These are phyloP conservation scores for Metarhizium anisopliae DNA, from an alignment of 2,329 filamentous ascomycete genomes.

Conservation along the genomic window DNA sequence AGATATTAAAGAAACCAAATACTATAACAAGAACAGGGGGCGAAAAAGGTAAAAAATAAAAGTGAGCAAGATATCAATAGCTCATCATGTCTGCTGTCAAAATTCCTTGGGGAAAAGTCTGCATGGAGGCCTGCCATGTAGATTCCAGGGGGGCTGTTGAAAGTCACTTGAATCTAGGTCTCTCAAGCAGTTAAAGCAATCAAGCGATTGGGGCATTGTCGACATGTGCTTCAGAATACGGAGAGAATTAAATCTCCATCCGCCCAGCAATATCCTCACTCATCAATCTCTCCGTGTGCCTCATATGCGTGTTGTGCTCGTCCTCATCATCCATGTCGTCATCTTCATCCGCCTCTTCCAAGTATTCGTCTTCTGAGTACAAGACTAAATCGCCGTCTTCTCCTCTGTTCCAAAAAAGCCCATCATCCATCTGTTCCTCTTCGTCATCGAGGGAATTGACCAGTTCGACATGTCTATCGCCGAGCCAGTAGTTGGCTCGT, in stretches of 20 bases:
- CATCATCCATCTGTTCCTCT: slow-evolving; percentile 21
- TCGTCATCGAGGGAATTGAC: slow-evolving; percentile 35
- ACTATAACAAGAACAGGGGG: slow-evolving; percentile 8
- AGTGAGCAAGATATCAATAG: neutral
- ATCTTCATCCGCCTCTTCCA: slow-evolving; percentile 23
- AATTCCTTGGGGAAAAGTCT: neutral
- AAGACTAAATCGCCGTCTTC: slow-evolving; percentile 48
- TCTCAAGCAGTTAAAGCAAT: neutral
- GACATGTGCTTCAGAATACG: neutral
- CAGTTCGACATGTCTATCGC: slow-evolving; percentile 49
- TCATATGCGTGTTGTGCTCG: slow-evolving; percentile 30
- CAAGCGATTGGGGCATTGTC: neutral
- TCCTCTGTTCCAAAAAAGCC: slow-evolving; percentile 12
- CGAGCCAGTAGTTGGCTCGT: slow-evolving; percentile 82
- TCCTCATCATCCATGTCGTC: slow-evolving; percentile 37
- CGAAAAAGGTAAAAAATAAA: neutral
- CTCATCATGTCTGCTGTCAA: neutral
- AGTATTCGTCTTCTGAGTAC: slow-evolving; percentile 41
- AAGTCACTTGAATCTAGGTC: neutral
- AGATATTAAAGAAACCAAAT: neutral
- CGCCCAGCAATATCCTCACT: slow-evolving; percentile 54
- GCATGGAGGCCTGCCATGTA: neutral
- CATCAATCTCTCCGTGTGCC: slow-evolving; percentile 42
- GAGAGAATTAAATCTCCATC: slow-evolving; percentile 48
- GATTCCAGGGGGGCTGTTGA: neutral